Conservation (phyloP, 257 asterid genomes). For the Nicotiana paniculata region DNA sequence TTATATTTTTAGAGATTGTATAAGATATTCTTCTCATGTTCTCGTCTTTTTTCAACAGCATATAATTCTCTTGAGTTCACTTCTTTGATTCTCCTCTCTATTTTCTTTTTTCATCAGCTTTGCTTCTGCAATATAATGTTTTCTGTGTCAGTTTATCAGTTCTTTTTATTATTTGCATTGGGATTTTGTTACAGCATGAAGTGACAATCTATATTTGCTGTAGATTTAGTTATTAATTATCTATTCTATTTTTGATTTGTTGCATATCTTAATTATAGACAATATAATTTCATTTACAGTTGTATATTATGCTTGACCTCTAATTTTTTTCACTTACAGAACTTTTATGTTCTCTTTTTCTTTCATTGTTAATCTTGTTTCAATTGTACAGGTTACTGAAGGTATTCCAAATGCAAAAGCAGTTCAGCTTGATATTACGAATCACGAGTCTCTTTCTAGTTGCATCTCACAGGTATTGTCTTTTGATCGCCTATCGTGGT, state of each 20-base stretch:
- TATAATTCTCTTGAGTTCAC: neutral
- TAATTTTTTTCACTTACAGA: neutral
- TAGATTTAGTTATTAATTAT: neutral
- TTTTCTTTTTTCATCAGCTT: neutral
- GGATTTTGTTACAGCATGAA: neutral
- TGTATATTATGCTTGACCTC: neutral
- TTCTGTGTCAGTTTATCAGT: neutral
- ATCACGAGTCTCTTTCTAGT: slow-evolving; percentile 42
- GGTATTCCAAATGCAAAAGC: slow-evolving; percentile 72
- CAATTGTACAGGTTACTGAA: slow-evolving; percentile 49
- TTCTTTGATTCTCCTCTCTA: neutral
- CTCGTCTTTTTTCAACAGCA: neutral
- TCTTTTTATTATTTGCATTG: neutral
- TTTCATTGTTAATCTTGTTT: neutral
- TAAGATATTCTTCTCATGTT: neutral
- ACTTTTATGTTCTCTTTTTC: neutral
- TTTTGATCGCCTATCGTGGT: neutral
- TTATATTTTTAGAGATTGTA: neutral
- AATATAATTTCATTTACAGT: neutral
- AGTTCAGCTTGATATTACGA: slow-evolving; percentile 65
- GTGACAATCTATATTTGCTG: neutral
- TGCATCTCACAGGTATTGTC: slow-evolving; percentile 52
- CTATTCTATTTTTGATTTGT: neutral
- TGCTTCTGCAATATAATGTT: neutral
- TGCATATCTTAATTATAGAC: neutral